Conservation (phyloP, 257 asterid species). For the Cinchona pubescens region DNA sequence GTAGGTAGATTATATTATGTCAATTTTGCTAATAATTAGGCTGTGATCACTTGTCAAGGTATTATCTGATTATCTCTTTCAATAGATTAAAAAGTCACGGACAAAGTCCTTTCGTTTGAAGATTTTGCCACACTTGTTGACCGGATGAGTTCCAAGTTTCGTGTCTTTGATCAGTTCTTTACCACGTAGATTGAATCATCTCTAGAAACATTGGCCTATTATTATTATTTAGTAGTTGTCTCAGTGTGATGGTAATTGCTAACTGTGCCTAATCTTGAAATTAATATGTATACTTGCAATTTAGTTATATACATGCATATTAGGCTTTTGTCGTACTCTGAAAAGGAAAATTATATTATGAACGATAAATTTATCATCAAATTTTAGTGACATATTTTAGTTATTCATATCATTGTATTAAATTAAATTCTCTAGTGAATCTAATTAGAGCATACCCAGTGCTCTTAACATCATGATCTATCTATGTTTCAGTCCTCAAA, state of each 20-base stretch:
- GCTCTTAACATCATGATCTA: too few relatives aligned
- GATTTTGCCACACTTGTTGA: conserved; percentile 12
- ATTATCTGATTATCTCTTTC: not conserved
- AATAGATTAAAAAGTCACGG: not conserved
- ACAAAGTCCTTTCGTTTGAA: conserved; percentile 14
- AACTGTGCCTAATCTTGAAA: not conserved
- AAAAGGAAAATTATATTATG: too few relatives aligned
- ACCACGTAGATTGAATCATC: not conserved
- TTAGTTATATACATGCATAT: not conserved
- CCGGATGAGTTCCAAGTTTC: too few relatives aligned
- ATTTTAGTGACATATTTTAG: too few relatives aligned
- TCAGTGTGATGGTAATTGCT: not conserved
- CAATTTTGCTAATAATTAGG: not conserved
- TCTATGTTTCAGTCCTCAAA: too few relatives aligned
- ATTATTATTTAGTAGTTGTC: too few relatives aligned
- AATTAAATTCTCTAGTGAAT: too few relatives aligned
- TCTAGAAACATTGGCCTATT: not conserved
- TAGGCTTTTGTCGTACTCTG: too few relatives aligned
- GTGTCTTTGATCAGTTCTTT: not conserved
- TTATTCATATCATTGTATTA: too few relatives aligned
- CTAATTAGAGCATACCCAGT: too few relatives aligned
- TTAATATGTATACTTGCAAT: not conserved
- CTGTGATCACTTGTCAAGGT: not conserved
- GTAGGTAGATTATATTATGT: too few relatives aligned
- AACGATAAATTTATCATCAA: too few relatives aligned